Base-by-base conservation (phyloP, 441 rosid species). In the Euphorbia neoarborescens region DNA sequence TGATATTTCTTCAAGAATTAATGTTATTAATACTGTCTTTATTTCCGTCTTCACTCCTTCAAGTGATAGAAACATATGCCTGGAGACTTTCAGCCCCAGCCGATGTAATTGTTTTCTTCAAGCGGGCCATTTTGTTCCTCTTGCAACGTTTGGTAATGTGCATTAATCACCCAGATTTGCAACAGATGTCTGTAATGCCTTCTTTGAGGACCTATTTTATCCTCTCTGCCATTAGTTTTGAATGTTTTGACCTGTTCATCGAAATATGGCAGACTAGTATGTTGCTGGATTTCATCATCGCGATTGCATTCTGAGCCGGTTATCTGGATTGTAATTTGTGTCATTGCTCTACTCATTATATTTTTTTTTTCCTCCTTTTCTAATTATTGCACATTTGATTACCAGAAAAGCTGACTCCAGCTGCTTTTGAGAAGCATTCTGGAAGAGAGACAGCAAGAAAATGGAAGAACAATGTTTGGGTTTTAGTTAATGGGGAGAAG, bases 401-500 rank as follows among this genome's bases (percentile, higher is more conserved):
- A 50, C 53, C 78, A 95, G 99, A 83, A 66, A 92, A 90, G 88
- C 78, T 92, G 80, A 90, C 95, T 75, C 98, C 99, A 13, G 92
- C 97, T 80, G 98, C 97, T 34, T 95, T 95, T 73, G 99, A 95
- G 89, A 95, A 95, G 89, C 99, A 95, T 82, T 92, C 99, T 72
- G 98, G 99, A 51, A 89, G 99, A 82, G 99, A 92, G 88, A 90
- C 97, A 1, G 98, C 99, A 78, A 85, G 92, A 71, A 95, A 92
- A 74, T 95, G 99, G 99, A 95, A 95, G 84, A 95, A 91, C 81
- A 95, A 95, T 85, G 90, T 95, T 15, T 95, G 99, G 99, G 92
- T 93, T 65, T 92, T 95, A 70, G 84, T 79, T 50, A 85, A 86
- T 15, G 97, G 99, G 22, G 96, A 91, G 83, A 95, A 95, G 87